Evolutionary conservation across 495 filamentous ascomycete genomes (phyloP).

Genomic region (Neurospora sp.): DNA sequence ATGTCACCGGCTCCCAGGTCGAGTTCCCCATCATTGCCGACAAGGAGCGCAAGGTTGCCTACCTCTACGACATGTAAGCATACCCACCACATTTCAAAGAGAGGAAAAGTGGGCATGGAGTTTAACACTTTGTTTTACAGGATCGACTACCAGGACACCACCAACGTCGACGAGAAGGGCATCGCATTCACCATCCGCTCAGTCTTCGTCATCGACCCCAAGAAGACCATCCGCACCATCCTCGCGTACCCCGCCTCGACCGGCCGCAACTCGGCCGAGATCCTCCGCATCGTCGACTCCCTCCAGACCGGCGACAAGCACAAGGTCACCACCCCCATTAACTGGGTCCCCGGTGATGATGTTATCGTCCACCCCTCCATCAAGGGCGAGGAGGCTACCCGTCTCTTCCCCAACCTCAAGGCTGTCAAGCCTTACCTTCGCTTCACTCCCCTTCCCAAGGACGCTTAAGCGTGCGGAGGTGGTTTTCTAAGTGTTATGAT

Average conservation of each 20-base stretch:
- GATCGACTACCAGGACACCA: constrained; percentile 67
- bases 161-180: constrained; percentile 90
- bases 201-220: constrained; percentile 98
- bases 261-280: constrained; percentile 92
- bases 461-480: constrained; percentile 12
- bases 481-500: neutral
- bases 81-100: neutral
- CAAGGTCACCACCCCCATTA: constrained; percentile 85
- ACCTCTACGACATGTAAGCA: constrained; percentile 87
- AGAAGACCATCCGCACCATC: constrained; percentile 94
- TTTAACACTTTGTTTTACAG: constrained; percentile 24
- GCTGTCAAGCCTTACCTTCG: constrained; percentile 89
- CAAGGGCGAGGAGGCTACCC: constrained; percentile 77
- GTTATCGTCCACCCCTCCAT: constrained; percentile 91
- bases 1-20: constrained; percentile 73
- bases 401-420: constrained; percentile 82
- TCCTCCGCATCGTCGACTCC: constrained; percentile 90
- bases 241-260: constrained; percentile 95
- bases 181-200: constrained; percentile 98
- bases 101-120: neutral
- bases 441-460: constrained; percentile 57
- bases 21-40: constrained; percentile 96
- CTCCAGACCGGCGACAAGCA: constrained; percentile 97
- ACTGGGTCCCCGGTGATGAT: constrained; percentile 85
- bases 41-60: constrained; percentile 88